A percentile compares a stretch with the other conserved stretches of the same genome.
phyloP scores from a whole-genome alignment of 768 basidiomycete genomes.

The Lentinula raphanica region DNA sequence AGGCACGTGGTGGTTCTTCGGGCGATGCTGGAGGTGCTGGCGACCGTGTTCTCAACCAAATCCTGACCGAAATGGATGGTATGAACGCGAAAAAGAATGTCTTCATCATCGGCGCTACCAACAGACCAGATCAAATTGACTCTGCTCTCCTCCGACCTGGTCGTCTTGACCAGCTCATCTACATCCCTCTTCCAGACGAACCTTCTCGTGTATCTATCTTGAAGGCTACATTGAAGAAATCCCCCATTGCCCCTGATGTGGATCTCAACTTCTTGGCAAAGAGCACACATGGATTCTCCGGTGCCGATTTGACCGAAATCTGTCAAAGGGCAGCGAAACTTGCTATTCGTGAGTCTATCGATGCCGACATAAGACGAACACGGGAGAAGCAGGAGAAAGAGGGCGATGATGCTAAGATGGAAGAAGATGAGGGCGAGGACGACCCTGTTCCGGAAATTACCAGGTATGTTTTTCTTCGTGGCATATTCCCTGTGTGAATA shows the following conservation, averaged over 20 bases:
- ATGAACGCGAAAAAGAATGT: conserved; percentile 99
- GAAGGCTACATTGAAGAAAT: conserved; percentile 86
- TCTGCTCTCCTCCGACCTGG: conserved; percentile 91
- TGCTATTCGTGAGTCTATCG: conserved; percentile 93
- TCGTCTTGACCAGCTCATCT: conserved; percentile 98
- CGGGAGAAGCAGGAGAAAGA: conserved; percentile 80
- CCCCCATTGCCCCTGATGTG: conserved; percentile 78
- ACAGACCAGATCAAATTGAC: conserved; percentile 95
- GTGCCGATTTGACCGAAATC: conserved; percentile 99
- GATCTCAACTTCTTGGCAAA: conserved; percentile 84
- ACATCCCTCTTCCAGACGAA: conserved; percentile 98
- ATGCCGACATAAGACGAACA: conserved; percentile 76
- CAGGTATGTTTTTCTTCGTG: conserved; percentile 33
- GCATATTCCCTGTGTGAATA: neutral
- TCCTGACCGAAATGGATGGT: conserved; percentile 97
- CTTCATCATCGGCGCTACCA: conserved; percentile 97
- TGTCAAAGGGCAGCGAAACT: conserved; percentile 97
- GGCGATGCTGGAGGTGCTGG: conserved; percentile 96
- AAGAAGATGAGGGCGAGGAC: conserved; percentile 69
- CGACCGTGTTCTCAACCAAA: conserved; percentile 96
- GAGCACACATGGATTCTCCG: conserved; percentile 95
- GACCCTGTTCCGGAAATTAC: conserved; percentile 92
- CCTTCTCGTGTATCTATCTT: conserved; percentile 87
- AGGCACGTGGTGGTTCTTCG: conserved; percentile 80
- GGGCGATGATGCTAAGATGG: conserved; percentile 64